Evolutionary conservation across 1,284 basidiomycete species (phyloP).

Genomic region (Marasmius fiardii): DNA sequence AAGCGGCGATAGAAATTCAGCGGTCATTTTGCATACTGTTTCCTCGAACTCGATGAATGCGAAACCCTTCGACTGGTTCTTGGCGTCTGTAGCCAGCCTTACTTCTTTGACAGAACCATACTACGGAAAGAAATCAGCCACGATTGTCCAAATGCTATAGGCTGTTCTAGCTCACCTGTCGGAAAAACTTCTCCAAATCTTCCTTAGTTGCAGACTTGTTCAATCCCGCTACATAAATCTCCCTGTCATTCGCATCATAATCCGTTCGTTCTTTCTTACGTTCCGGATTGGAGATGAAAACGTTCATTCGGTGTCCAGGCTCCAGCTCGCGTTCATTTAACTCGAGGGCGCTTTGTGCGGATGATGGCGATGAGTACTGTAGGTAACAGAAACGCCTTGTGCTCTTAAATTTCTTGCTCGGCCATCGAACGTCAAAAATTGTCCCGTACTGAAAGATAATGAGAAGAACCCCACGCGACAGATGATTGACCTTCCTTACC

Average conservation of each 20-base stretch:
- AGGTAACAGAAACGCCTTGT: constrained; percentile 94
- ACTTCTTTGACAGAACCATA: constrained; percentile 82
- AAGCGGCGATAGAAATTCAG: constrained; percentile 1
- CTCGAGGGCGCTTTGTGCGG: constrained; percentile 76
- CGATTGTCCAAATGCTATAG: neutral
- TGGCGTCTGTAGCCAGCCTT: constrained; percentile 71
- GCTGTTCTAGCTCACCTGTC: constrained; percentile 44
- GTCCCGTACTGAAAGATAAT: constrained; percentile 68
- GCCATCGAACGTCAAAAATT: constrained; percentile 96
- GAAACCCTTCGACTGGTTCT: constrained; percentile 78
- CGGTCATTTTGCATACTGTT: constrained; percentile 47
- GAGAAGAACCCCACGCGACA: constrained; percentile 9
- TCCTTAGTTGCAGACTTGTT: constrained; percentile 70
- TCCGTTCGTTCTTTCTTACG: constrained; percentile 88
- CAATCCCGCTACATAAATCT: constrained; percentile 84
- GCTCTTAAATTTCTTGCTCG: constrained; percentile 92
- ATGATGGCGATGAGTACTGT: constrained; percentile 77
- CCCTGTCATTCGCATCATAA: constrained; percentile 75
- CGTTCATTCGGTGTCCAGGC: constrained; percentile 65
- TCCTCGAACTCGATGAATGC: constrained; percentile 92
- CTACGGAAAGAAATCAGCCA: constrained; percentile 35
- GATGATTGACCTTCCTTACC: constrained; percentile 35
- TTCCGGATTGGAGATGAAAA: constrained; percentile 89
- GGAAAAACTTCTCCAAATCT: constrained; percentile 78
- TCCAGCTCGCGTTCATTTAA: constrained; percentile 77